Conservation (phyloP, 2,329 filamentous ascomycete genomes). For the Nigrospora oryzae region DNA sequence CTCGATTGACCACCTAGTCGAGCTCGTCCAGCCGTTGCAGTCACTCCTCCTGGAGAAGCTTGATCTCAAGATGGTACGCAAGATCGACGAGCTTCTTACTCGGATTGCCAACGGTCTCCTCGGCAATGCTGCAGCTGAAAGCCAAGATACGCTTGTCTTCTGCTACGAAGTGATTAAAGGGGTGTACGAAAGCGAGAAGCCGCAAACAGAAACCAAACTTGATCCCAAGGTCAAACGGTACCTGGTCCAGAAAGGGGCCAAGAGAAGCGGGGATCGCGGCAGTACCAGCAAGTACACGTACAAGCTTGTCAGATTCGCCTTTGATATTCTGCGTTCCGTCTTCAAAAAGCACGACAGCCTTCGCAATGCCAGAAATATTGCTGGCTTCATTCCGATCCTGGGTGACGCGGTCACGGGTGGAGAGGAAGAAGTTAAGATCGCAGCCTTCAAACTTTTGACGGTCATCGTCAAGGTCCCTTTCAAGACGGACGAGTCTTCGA, state of each 20-base stretch:
- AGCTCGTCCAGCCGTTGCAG: constrained; percentile 71
- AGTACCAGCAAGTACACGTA: constrained; percentile 72
- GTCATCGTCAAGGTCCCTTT: constrained; percentile 81
- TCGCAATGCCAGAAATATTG: constrained; percentile 69
- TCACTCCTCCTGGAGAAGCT: constrained; percentile 76
- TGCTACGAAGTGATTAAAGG: constrained; percentile 92
- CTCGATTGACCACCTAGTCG: constrained; percentile 64
- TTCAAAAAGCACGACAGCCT: constrained; percentile 78
- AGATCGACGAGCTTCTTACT: constrained; percentile 81
- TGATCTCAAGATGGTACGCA: constrained; percentile 72
- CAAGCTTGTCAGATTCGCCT: constrained; percentile 80
- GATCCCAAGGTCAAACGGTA: constrained; percentile 63
- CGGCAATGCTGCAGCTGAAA: constrained; percentile 71
- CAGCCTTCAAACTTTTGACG: constrained; percentile 76
- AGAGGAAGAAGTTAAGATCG: constrained; percentile 88
- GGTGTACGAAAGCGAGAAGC: constrained; percentile 60
- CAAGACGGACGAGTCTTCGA: constrained; percentile 55
- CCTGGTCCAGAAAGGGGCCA: constrained; percentile 70
- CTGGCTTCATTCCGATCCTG: constrained; percentile 80
- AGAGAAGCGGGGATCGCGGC: constrained; percentile 63
- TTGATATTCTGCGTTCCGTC: constrained; percentile 81
- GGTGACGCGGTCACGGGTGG: constrained; percentile 77
- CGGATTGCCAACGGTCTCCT: constrained; percentile 77
- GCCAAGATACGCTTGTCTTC: constrained; percentile 79
- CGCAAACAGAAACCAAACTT: constrained; percentile 41